Conservation (phyloP, 2,329 filamentous ascomycete genomes). For the Monosporascus sp. region DNA sequence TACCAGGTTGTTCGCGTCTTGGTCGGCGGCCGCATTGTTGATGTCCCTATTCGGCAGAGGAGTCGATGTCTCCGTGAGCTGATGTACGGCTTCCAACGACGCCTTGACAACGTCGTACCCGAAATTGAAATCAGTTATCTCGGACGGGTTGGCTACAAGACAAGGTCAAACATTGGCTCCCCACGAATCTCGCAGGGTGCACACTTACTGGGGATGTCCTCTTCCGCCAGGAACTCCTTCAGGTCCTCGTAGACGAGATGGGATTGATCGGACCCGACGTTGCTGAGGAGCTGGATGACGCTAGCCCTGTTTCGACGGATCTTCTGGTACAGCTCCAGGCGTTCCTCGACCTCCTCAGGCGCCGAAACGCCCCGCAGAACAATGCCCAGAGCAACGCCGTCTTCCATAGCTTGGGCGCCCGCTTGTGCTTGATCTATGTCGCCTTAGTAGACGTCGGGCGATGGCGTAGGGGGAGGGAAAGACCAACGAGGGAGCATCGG, state of each 20-base stretch:
- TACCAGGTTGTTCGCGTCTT: not conserved
- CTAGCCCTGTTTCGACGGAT: slow-evolving; percentile 19
- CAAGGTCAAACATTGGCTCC: not conserved
- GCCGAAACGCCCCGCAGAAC: slow-evolving; percentile 17
- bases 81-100: not conserved
- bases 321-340: slow-evolving; percentile 19
- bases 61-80: not conserved
- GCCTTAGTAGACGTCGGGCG: not conserved
- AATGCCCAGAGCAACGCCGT: slow-evolving; percentile 27
- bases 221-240: not conserved
- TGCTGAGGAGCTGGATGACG: slow-evolving; percentile 23
- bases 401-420: slow-evolving; percentile 30
- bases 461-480: not conserved
- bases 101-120: not conserved
- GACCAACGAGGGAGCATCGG: slow-evolving; percentile 32
- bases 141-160: not conserved
- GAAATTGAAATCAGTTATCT: not conserved
- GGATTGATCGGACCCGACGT: slow-evolving; percentile 19
- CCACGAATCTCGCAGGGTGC: not conserved
- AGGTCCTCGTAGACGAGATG: slow-evolving; percentile 1
- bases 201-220: not conserved
- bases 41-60: not conserved
- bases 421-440: slow-evolving; percentile 32
- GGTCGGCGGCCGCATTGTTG: not conserved
- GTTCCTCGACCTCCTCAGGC: slow-evolving; percentile 13